Evolutionary conservation across 2,329 filamentous ascomycete genomes (phyloP).

Genomic region (Taxawa tesnikishii): DNA sequence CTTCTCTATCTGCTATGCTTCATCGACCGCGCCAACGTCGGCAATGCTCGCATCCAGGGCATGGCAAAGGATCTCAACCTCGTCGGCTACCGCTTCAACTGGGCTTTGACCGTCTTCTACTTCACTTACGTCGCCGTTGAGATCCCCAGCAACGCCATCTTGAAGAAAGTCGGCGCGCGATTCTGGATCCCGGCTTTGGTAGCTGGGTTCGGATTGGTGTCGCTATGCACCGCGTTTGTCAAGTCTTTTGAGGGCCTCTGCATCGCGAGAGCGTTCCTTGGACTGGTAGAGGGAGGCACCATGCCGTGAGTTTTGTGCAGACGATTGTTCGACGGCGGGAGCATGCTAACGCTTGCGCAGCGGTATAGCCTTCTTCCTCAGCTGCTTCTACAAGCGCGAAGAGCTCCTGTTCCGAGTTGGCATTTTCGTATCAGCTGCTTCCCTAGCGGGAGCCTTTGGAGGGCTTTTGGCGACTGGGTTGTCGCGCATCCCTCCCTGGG

Average conservation of each 20-base stretch:
- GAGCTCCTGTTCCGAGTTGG: slow-evolving; percentile 14
- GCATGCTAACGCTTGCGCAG: no score
- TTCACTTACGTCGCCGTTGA: slow-evolving; percentile 23
- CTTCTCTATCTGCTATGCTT: slow-evolving; percentile 48
- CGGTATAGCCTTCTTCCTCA: slow-evolving; percentile 25
- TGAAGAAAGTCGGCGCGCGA: slow-evolving; percentile 27
- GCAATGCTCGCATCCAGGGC: slow-evolving; percentile 9
- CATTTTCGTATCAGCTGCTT: slow-evolving; percentile 12
- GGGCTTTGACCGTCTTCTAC: slow-evolving; percentile 26
- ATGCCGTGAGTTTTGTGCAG: no score
- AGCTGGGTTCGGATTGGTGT: slow-evolving; percentile 43
- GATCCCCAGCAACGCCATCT: slow-evolving; percentile 23
- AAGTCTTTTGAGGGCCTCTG: slow-evolving; percentile 8
- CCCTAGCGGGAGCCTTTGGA: slow-evolving; percentile 26
- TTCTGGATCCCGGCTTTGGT: slow-evolving; percentile 38
- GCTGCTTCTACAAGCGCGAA: slow-evolving; percentile 11
- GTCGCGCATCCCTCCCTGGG: slow-evolving; percentile 40
- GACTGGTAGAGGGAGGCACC: slow-evolving; percentile 60
- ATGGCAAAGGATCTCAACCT: slow-evolving; percentile 4
- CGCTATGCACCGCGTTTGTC: slow-evolving; percentile 21
- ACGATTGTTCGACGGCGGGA: no score
- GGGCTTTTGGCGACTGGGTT: slow-evolving; percentile 21
- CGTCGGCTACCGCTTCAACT: slow-evolving; percentile 20
- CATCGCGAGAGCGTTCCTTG: slow-evolving; percentile 42
- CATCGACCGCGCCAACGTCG: slow-evolving; percentile 39